Evolutionary conservation across 345 rosid species (phyloP), one percentile per base, ranked within the genome.

Genomic region (Bretschneidera sinensis): DNA sequence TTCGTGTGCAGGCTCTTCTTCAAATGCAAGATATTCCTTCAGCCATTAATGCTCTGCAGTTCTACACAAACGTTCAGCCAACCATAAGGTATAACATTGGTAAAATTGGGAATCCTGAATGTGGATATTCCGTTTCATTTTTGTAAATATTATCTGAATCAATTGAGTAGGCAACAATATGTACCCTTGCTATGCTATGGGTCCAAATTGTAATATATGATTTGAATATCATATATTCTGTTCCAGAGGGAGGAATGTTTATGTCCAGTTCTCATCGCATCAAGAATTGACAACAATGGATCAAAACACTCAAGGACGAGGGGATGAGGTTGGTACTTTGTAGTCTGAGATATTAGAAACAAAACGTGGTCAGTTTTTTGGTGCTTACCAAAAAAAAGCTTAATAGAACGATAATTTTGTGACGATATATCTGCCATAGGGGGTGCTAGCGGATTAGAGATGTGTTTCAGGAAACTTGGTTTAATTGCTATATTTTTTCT

Each of bases 11-110:
- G 99, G 97, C 99, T 73, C 97, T 94, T 63, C 83, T 94, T 51
- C 99, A 94, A 68, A 88, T 94, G 97, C 96, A 94, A 84, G 97
- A 94, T 78, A 74, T 94, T 68, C 71, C 95, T 66, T 68, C 99
- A 55, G 96, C 97, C 24, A 64, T 88, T 52, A 86, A 66, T 75
- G 99, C 99, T 45, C 56, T 90, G 72, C 92, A 94, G 72, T 86
- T 76, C 64, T 90, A 88, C 60, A 68, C 95, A 15, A 88, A 82
- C 66, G 82, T 85, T 35, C 99, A 94, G 69, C 97, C 99, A 61
- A 75, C 87, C 22, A 83, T 92, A 63, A 88, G 98, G 98, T 84
- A 70, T 45, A 21, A 34, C 22, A n/a, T 51, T 66, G 24, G 62
- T 28, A 47, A 21, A 45, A 25, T 48, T 21, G 21, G 17, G 9